Evolutionary conservation across 768 basidiomycete genomes (phyloP), one percentile per base, ranked within the genome.

Genomic region (Hygrophoropsis aurantiaca): DNA sequence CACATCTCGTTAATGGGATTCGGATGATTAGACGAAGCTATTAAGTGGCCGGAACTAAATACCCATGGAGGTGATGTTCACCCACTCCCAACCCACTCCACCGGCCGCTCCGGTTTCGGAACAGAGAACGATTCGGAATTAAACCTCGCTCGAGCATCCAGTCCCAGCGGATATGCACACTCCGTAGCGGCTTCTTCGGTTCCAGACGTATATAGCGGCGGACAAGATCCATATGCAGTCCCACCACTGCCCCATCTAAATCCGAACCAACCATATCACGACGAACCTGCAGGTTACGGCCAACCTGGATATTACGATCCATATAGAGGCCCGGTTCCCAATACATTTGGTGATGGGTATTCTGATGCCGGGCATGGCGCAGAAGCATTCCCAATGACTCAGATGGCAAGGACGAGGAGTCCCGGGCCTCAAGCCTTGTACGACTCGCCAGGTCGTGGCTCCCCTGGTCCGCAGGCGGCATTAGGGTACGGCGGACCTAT

Each of bases 1-100:
- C 35, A 24, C 16, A 18, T 51, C 42, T 51, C 43, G 42, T 8
- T 20, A 43, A 24, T 41, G 23, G 25, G 34, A 11, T 25, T 41
- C 11, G 23, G 42, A 9, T 51, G 32, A 38, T 10, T 59, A 90
- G 87, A 77, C 56, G 87, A 90, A 67, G 87, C 87, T 16, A 93
- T 93, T 68, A 91, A 91, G 67, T 93, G 90, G 90, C 90, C 90
- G 3, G 90, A 93, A 58, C 77, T 91, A 30, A 89, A 90, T 62
- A 66, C 79, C 2, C 87, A 89, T 53, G 58, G 58, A 51, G 66
- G 57, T 21, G 80, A 81, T 51, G 72, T 76, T 4, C 81, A 84
- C 47, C 75, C 88, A 13, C 73, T 90, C 8, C 88, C 88, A 16
- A 80, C 84, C 1, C 72, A 80, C 45, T 77, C 80, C 47, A 84